Conservation (phyloP, 2,329 filamentous ascomycete genomes). For the Botrytis tulipae region DNA sequence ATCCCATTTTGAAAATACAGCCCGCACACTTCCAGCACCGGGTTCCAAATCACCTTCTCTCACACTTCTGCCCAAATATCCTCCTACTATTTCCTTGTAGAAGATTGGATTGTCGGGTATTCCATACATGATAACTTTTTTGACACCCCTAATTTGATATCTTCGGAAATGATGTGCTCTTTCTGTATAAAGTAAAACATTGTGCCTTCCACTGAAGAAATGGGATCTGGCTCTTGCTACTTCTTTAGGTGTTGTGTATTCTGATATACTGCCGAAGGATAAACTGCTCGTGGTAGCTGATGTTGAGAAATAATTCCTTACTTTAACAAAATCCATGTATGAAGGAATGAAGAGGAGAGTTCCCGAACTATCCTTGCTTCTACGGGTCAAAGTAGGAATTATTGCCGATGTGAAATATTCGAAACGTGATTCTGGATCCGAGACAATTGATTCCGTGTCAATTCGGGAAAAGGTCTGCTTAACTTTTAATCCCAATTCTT, state of each 20-base stretch:
- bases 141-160: constrained; percentile 79
- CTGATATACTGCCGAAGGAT: constrained; percentile 79
- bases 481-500: constrained; percentile 67
- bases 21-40: constrained; percentile 58
- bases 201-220: constrained; percentile 79
- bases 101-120: constrained; percentile 85
- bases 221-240: constrained; percentile 82
- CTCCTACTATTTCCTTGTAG: constrained; percentile 73
- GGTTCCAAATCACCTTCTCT: constrained; percentile 54
- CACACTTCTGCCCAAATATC: constrained; percentile 61
- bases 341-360: constrained; percentile 87
- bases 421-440: constrained; percentile 85
- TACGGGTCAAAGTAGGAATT: constrained; percentile 70
- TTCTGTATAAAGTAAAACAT: constrained; percentile 85
- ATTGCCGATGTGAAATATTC: constrained; percentile 84
- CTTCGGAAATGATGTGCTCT: constrained; percentile 95
- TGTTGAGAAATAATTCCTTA: constrained; percentile 88
- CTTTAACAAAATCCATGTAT: constrained; percentile 91
- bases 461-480: constrained; percentile 91
- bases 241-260: constrained; percentile 79
- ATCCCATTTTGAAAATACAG: constrained; percentile 86
- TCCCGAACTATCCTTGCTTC: constrained; percentile 63
- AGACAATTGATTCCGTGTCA: constrained; percentile 64
- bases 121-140: constrained; percentile 83
- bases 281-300: constrained; percentile 54